Evolutionary conservation across 768 basidiomycete species (phyloP), one percentile per base, ranked within the genome.

Genomic region (Suillus cothurnatus): DNA sequence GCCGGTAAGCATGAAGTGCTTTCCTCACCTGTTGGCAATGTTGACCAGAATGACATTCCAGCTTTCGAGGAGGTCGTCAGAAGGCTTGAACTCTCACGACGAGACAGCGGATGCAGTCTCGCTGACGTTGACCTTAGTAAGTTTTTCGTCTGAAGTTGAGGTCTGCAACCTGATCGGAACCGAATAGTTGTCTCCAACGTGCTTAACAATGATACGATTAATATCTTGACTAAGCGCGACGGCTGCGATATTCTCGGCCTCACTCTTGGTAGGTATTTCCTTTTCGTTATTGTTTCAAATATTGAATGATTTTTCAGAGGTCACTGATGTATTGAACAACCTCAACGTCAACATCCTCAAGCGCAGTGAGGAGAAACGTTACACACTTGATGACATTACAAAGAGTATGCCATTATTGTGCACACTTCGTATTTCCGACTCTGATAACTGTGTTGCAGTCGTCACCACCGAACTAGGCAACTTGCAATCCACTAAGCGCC

Each of bases 131-230:
- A 19, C 12, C 26, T 26, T 19, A 41, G 58, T 59, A 1, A 41
- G 58, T 39, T 0, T 1, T 19, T 3, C 1, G 0, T 39, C 8
- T 28, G 0, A 3, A 2, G 5, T 28, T 3, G 5, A 11, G 17
- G 23, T 8, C 2, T 1, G 6, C 26, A 21, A 0, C 6, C 31
- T 59, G 0, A 59, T 4, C 26, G 9, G 1, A 5, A 8, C 6
- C 4, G 28, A 7, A 14, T 1, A 59, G 58, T 41, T 1, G 4
- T 41, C 6, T 3, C 1, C 12, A n/a, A 41, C 11, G 28, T 59
- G 0, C 58, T 59, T 8, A 31, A 59, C 43, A 43, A 43, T 9
- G 43, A 3, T 9, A 43, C 8, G 0, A n/a, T 38, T 1, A 26
- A 17, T 0, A 6, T 38, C 8, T 8, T 23, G 14, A n/a, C 36